Percentiles rank a stretch among this genome's conserved stretches.
Conservation (phyloP, 495 filamentous ascomycete genomes). For the Talaromyces ruber region DNA sequence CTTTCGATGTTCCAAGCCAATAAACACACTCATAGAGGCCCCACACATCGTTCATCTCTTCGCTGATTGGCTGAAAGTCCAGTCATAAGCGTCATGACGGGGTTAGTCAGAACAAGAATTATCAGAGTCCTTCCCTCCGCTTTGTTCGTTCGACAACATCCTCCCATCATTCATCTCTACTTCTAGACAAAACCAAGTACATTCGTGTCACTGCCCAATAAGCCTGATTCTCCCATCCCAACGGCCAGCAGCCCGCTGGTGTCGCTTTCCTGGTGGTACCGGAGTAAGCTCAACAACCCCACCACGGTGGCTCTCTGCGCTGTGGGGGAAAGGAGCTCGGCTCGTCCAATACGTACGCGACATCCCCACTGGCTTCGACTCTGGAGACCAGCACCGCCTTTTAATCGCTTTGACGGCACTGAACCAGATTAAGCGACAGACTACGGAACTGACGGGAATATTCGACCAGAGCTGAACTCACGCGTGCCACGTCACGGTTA, state of each 20-base stretch:
- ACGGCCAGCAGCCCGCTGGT: background rate
- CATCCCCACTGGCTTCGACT: background rate
- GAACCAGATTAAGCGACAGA: constrained; percentile 1
- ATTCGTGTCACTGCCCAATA: background rate
- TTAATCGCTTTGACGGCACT: background rate
- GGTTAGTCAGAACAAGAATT: background rate
- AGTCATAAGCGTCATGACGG: background rate
- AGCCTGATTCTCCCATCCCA: background rate
- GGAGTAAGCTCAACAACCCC: background rate
- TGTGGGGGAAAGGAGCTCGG: background rate
- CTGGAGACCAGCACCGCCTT: background rate
- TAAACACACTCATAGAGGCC: background rate
- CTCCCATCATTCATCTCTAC: background rate
- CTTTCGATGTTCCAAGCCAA: background rate
- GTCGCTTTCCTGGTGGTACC: background rate
- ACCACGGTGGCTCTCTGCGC: background rate
- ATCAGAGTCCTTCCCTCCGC: background rate
- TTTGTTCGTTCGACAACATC: background rate
- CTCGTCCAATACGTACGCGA: background rate
- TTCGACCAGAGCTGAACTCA: background rate
- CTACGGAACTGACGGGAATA: constrained; percentile 1
- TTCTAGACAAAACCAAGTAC: background rate
- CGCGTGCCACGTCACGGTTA: background rate
- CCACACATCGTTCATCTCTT: background rate
- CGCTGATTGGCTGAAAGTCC: background rate